Percentiles rank a stretch among this genome's conserved stretches.
Evolutionary conservation across 1,139 yeast species (phyloP).

Genomic region (Yamadazyma sp.): DNA sequence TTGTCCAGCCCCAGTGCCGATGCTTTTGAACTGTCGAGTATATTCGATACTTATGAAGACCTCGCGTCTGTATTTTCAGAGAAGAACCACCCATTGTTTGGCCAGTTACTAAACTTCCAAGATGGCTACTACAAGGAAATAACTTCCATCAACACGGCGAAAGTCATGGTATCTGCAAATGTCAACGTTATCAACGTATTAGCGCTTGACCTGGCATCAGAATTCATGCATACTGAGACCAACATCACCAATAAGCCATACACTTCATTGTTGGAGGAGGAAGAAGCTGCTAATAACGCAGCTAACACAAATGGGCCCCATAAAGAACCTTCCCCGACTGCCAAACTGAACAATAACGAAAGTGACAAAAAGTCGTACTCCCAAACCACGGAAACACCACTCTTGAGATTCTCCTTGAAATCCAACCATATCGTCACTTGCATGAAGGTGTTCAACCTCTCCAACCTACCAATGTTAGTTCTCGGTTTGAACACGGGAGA

Average conservation of each 20-base stretch:
- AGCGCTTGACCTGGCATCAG: slow-evolving; percentile 26
- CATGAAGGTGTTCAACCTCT: slow-evolving; percentile 25
- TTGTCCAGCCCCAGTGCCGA: slow-evolving; percentile 5
- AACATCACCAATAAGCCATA: slow-evolving; percentile 23
- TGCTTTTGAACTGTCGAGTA: neutral
- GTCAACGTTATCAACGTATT: slow-evolving; percentile 40
- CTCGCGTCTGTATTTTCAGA: slow-evolving; percentile 6
- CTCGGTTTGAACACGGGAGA: slow-evolving; percentile 43
- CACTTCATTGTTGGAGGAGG: slow-evolving; percentile 19
- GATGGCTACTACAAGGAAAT: slow-evolving; percentile 25
- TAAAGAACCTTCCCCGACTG: slow-evolving; percentile 1
- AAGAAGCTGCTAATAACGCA: slow-evolving; percentile 3
- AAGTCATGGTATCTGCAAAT: slow-evolving; percentile 33
- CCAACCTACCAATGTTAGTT: slow-evolving; percentile 27
- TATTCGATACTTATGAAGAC: slow-evolving; percentile 8
- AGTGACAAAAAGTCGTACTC: slow-evolving; percentile 13
- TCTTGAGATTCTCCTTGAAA: slow-evolving; percentile 34
- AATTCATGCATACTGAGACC: slow-evolving; percentile 24
- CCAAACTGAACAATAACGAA: slow-evolving; percentile 4
- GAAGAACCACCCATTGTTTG: slow-evolving; percentile 13
- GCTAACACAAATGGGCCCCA: neutral
- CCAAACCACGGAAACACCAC: slow-evolving; percentile 32
- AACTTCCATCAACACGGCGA: slow-evolving; percentile 12
- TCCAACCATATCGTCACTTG: slow-evolving; percentile 28
- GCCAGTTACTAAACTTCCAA: slow-evolving; percentile 25